Base-by-base conservation (phyloP, 768 basidiomycete species). In the Trametopsis cervina region DNA sequence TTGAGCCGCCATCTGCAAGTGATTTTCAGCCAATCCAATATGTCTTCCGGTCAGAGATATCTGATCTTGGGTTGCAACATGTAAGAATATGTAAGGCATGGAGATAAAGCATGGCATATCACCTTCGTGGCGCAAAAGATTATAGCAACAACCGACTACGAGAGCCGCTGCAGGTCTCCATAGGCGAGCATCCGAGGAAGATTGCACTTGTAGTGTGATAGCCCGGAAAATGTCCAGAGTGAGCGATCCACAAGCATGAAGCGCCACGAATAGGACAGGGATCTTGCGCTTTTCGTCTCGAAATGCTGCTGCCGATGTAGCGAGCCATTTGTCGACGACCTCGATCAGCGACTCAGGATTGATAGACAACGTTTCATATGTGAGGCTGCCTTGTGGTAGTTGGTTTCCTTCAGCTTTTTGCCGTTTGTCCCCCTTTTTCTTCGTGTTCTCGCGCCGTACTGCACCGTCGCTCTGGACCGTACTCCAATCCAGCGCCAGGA, bases 141-240 rank as follows among this genome's bases (percentile, higher is more conserved):
- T 88, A 62, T 89, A 89, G 61, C 87, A 89, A 52, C 87, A 89
- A 2, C 87, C 85, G 13, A 88, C 85, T 6, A 80, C 71, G 37
- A 85, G 72, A 0, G 77, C 68, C 2, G 69, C 78, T 13, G 69
- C 67, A 4, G 79, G 71, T 37, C 55, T 63, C 85, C 84, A 86
- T 4, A 17, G 15, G 4, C 7, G 6, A 1, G 15, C 4, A 5
- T 11, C 15, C 38, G 44, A 25, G 7, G 18, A 20, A 9, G 7
- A 13, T 20, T 46, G 39, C 18, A 44, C 39, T 26, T 54, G 47
- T 2, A 48, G 26, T 17, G 57, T n/a, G 26, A 55, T 74, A 49
- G 77, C 72, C 25, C 83, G 79, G 39, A 86, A 57, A 21, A 85
- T 70, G 54, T 83, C 79, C 23, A 80, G 73, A 1, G 83, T 84